Conservation (phyloP, 2,329 filamentous ascomycete species). For the Cephalotrichum gorgonifer region DNA sequence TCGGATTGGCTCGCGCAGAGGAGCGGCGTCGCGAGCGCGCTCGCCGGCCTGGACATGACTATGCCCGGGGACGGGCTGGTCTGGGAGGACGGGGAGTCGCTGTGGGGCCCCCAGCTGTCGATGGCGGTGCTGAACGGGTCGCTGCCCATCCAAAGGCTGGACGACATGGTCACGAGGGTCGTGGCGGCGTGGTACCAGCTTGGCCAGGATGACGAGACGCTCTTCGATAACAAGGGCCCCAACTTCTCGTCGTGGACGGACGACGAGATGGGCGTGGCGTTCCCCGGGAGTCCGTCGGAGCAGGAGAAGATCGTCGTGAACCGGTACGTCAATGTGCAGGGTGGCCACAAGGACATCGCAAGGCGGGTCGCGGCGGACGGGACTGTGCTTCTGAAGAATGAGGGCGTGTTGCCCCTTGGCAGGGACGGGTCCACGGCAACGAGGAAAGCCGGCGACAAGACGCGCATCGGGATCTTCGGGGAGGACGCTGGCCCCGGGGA, state of each 20-base stretch:
- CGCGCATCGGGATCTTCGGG: conserved; percentile 38
- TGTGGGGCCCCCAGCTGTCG: conserved; percentile 74
- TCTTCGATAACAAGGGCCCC: conserved; percentile 63
- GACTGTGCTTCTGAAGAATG: conserved; percentile 52
- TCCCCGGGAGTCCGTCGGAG: conserved; percentile 35
- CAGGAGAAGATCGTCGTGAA: conserved; percentile 44
- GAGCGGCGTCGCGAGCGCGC: conserved; percentile 45
- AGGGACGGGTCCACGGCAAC: conserved; percentile 17
- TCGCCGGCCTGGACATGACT: conserved; percentile 57
- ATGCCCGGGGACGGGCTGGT: conserved; percentile 61
- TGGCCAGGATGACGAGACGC: conserved; percentile 59
- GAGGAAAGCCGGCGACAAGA: conserved; percentile 12
- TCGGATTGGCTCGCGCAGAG: conserved; percentile 60
- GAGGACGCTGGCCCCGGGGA: conserved; percentile 37
- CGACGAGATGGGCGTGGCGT: conserved; percentile 40
- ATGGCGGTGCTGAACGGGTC: conserved; percentile 73
- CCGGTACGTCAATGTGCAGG: conserved; percentile 54
- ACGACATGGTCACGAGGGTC: conserved; percentile 82
- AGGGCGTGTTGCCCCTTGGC: conserved; percentile 40
- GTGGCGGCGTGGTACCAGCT: conserved; percentile 87
- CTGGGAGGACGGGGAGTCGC: conserved; percentile 58
- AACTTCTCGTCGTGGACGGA: conserved; percentile 71
- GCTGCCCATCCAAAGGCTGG: conserved; percentile 65
- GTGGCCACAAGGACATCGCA: conserved; percentile 37
- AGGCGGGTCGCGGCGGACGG: conserved; percentile 45